Evolutionary conservation across 2,329 filamentous ascomycete species (phyloP), one percentile per base, ranked within the genome.

Genomic region (Aspergillus melleus): DNA sequence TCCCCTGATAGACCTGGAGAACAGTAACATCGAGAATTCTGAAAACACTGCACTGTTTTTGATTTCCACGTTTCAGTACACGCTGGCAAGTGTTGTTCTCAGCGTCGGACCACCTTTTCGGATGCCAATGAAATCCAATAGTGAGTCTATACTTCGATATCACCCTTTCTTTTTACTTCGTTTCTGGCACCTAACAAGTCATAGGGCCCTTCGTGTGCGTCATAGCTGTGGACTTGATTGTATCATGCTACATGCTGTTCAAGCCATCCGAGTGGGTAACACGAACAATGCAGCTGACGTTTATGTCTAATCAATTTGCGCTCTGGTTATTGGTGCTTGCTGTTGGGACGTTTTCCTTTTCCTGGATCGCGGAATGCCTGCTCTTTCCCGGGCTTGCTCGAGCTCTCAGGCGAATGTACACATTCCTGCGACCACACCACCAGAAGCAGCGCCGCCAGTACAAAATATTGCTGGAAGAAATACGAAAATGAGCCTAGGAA

Each of bases 1-100:
- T 16, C 95, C 95, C 0, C 82, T 88, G 58, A 74, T 96, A 26
- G 85, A 92, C 70, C 86, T 84, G 26, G 85, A 96, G 30, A 89
- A 95, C 70, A 89, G 90, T 24, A 96, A 95, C 72, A 89, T 93
- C 55, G 84, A 89, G 69, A 98, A 98, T 75, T 96, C 92, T 10
- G 90, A 98, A 70, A 98, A 99, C 70, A 96, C 94, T 0, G 88
- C 90, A 0, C 80, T 99, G 1, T 99, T 99, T 79, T 79, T 98
- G 30, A 82, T 93, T 5, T 96, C 90, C 1, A 97, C 92, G 74
- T 98, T 93, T 70, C 93, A 98, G 74, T 99, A 99, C 75, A 96
- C 96, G 42, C 83, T 97, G 22, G 90, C 92, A 0, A 95, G 91
- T 4, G 84, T 98, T 44, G 90, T 98, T 1, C 83, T 99, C 30